Evolutionary conservation across 176 grass and related monocot species (phyloP).

Genomic region (Rhynchospora tenuis): DNA sequence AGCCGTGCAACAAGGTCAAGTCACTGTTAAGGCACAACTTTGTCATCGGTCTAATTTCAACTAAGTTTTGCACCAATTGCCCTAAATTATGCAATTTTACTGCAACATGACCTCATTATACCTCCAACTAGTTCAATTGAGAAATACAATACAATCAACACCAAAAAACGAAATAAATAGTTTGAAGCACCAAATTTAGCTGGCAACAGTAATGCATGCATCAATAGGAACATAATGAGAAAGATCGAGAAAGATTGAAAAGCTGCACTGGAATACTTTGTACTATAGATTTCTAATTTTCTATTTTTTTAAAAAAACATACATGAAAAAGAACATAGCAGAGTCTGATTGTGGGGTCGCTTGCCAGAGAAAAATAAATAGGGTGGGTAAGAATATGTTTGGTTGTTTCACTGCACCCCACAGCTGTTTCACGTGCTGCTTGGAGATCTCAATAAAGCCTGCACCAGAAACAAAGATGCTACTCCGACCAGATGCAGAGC

Average conservation of each 20-base stretch:
- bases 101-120: not conserved
- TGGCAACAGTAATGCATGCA: not conserved
- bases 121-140: not conserved
- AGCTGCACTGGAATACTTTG: not conserved
- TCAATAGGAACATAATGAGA: not conserved
- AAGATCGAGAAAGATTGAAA: not conserved
- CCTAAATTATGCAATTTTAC: not conserved
- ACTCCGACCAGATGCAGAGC: constrained; percentile 18
- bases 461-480: constrained; percentile 40
- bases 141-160: not conserved
- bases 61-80: not conserved
- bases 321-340: constrained; percentile 92
- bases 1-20: not conserved
- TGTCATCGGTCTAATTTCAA: too few relatives aligned
- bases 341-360: constrained; percentile 94
- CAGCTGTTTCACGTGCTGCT: constrained; percentile 55
- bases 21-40: not conserved
- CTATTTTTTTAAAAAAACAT: constrained; percentile 28
- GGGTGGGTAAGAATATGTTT: constrained; percentile 71
- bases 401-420: constrained; percentile 83
- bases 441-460: constrained; percentile 63
- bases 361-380: constrained; percentile 98
- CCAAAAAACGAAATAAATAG: not conserved
- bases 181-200: not conserved
- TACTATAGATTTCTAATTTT: not conserved